A percentile compares a stretch with the other conserved stretches of the same genome.
These are phyloP conservation scores for Rubia peregrina DNA, from an alignment of 305 asterid genomes.

Conservation along the genomic window DNA sequence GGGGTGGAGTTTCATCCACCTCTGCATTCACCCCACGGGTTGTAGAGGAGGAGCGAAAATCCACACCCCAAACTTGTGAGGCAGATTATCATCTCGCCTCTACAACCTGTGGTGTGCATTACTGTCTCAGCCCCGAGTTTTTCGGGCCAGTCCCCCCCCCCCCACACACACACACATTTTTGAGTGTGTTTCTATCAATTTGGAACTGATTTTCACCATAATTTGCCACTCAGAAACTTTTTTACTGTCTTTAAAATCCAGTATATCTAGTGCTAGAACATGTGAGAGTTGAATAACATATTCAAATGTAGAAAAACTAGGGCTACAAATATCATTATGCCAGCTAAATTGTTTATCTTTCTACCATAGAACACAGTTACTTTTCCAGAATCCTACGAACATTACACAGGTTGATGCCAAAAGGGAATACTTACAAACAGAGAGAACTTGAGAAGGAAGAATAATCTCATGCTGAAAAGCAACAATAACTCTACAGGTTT, in stretches of 20 bases:
- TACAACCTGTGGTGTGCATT: not conserved
- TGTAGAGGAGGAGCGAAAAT: not conserved
- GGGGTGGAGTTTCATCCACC: not conserved
- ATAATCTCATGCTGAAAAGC: not conserved
- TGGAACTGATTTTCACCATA: not conserved
- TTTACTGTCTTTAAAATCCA: not conserved
- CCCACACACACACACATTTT: too few relatives aligned
- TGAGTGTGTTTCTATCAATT: not conserved
- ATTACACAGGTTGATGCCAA: not conserved
- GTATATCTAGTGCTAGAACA: not conserved
- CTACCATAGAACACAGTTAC: not conserved
- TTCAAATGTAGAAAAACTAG: not conserved
- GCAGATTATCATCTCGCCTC: not conserved
- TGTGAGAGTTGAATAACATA: not conserved
- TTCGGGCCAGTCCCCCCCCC: not conserved
- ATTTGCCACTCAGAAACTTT: not conserved
- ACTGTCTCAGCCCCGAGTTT: not conserved
- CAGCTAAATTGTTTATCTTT: not conserved
- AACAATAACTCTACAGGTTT: not conserved
- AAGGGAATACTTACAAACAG: constrained; percentile 1
- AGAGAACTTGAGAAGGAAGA: not conserved
- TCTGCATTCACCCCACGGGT: not conserved
- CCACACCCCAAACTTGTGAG: not conserved
- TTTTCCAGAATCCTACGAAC: not conserved
- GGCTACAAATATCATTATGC: not conserved